Base-by-base conservation (phyloP, 2,329 filamentous ascomycete genomes). In the Trichoderma brevicompactum region DNA sequence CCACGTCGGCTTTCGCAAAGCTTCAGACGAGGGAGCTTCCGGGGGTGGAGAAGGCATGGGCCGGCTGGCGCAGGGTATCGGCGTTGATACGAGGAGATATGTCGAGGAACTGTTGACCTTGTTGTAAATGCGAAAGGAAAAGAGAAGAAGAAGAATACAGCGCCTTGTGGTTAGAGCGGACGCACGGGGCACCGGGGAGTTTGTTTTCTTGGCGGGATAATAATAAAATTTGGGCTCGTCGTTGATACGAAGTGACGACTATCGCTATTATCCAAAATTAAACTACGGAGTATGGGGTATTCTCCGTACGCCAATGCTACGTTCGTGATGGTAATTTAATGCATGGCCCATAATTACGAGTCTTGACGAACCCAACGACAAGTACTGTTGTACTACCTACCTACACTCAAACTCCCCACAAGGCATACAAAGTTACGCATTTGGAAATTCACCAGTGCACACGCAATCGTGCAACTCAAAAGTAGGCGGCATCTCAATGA, bases 21-120 rank as follows among this genome's bases (percentile, higher is more conserved):
- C 78, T 15, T 72, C 73, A 17, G 73, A 72, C n/a, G 75, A 81
- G 70, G 66, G 78, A 67, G 72, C 78, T 13, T 70, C 77, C 53
- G 72, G 82, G 65, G 79, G 85, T 81, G 71, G 82, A 50, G 85
- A 84, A 28, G 86, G 85, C 3, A 85, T 87, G 1, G 84, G 82
- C 19, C 83, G 84, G 64, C 75, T 92, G 69, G 87, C 85, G 0
- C 88, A 91, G 72, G 91, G 90, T 0, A 92, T 94, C 68, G 91
- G 91, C 0, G 83, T 93, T 40, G 91, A 94, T 79, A 92, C 90
- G 36, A 84, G 88, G 75, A 85, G 84, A 73, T 93, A 93, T 75
- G 86, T 93, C 4, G 90, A 93, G 74, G 87, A 87, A 1, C 74
- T 94, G 64, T 78, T 93, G 74, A 91, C 83, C 72, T 74, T 92